These are phyloP conservation scores for Trichoderma simmonsii DNA, from an alignment of 2,329 filamentous ascomycete species.

Conservation along the genomic window DNA sequence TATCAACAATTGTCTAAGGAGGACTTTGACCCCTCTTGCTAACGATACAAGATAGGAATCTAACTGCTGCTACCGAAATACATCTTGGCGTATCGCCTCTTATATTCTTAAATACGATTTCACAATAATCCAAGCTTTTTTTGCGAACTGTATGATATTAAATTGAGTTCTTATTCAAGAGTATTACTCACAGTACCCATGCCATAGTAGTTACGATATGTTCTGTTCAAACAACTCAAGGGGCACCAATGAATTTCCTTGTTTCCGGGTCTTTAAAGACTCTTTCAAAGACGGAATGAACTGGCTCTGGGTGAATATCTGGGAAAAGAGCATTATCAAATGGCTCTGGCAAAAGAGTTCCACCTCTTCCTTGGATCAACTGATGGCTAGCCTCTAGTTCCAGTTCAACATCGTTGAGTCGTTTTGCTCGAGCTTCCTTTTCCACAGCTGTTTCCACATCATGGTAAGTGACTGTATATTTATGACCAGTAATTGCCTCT, in stretches of 20 bases:
- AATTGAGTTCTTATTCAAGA: too few species aligned
- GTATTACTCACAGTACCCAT: background rate
- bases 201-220: background rate
- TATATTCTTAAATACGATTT: too few species aligned
- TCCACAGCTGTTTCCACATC: background rate
- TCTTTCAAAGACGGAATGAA: background rate
- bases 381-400: conserved; percentile 8
- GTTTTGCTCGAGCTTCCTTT: background rate
- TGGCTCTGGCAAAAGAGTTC: background rate
- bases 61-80: too few species aligned
- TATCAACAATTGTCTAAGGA: too few species aligned
- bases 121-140: too few species aligned
- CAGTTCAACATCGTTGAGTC: background rate
- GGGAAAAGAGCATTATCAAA: background rate
- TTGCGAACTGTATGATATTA: too few species aligned
- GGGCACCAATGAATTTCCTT: background rate
- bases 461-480: background rate
- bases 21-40: too few species aligned
- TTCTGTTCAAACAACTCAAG: background rate
- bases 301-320: background rate
- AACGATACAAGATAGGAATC: too few species aligned
- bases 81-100: too few species aligned
- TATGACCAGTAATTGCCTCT: background rate
- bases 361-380: background rate
- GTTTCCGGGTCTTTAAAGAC: background rate